Conservation (phyloP, 768 basidiomycete species). For the Lactifluus piperatus region DNA sequence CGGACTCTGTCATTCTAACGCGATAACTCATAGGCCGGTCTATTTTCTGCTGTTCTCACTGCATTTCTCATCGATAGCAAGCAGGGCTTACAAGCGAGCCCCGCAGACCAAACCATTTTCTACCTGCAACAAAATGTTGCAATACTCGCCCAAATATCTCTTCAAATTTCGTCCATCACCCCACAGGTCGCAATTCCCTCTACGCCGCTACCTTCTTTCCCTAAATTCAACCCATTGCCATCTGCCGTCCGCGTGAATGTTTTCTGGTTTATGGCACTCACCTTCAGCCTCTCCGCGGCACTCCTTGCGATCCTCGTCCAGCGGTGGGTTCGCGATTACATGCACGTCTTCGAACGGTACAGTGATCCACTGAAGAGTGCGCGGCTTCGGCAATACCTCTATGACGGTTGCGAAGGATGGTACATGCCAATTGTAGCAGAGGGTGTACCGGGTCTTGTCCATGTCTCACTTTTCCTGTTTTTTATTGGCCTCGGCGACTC, state of each 20-base stretch:
- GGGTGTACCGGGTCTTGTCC: conserved; percentile 40
- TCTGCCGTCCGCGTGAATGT: conserved; percentile 33
- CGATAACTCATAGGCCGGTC: background rate
- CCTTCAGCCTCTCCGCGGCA: conserved; percentile 35
- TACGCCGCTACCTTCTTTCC: background rate
- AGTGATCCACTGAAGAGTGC: conserved; percentile 27
- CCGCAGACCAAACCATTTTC: background rate
- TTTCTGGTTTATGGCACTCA: conserved; percentile 33
- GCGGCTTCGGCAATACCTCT: conserved; percentile 31
- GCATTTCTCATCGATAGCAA: background rate
- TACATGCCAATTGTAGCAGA: conserved; percentile 35
- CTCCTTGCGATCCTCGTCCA: conserved; percentile 40
- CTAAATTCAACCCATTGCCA: conserved; percentile 19
- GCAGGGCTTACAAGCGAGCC: background rate
- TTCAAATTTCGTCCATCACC: background rate
- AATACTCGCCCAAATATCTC: conserved; percentile 7
- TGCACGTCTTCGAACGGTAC: conserved; percentile 25
- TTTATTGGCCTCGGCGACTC: conserved; percentile 41
- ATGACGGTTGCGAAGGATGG: conserved; percentile 34
- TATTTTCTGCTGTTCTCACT: background rate
- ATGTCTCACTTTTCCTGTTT: conserved; percentile 41
- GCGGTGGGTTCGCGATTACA: conserved; percentile 39
- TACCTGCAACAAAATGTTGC: background rate
- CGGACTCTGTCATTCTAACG: background rate
- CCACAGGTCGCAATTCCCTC: background rate